These are phyloP conservation scores for Flammula alnicola DNA, from an alignment of 1,284 basidiomycete species.

Conservation along the genomic window DNA sequence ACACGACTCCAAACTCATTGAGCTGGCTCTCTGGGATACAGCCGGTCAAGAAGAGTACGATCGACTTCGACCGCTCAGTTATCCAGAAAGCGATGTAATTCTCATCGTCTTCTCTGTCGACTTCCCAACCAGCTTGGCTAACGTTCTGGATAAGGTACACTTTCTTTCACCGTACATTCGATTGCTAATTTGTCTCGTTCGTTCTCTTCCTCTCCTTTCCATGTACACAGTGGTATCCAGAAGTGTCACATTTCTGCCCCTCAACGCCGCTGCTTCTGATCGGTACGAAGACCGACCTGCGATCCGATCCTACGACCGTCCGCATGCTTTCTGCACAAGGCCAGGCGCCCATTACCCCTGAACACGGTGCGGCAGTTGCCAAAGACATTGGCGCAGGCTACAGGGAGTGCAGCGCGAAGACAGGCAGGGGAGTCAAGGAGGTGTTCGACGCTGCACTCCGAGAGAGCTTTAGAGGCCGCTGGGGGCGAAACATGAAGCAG, in stretches of 20 bases:
- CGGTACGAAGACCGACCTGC: slow-evolving; percentile 92
- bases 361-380: slow-evolving; percentile 82
- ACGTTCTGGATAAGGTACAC: slow-evolving; percentile 90
- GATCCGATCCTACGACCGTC: slow-evolving; percentile 85
- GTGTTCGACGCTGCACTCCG: slow-evolving; percentile 91
- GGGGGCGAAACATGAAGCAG: slow-evolving; percentile 76
- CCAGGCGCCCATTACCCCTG: slow-evolving; percentile 79
- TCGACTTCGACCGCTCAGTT: slow-evolving; percentile 90
- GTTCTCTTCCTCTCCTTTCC: slow-evolving; percentile 5
- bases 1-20: slow-evolving; percentile 89
- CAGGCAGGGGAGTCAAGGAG: slow-evolving; percentile 86
- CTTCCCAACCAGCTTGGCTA: slow-evolving; percentile 92
- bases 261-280: slow-evolving; percentile 92
- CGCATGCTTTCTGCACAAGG: slow-evolving; percentile 95
- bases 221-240: slow-evolving; percentile 86
- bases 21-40: slow-evolving; percentile 97
- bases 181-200: neutral
- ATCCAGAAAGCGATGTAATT: slow-evolving; percentile 96
- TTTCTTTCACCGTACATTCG: slow-evolving; percentile 1
- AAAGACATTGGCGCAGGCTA: slow-evolving; percentile 96
- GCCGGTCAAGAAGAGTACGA: slow-evolving; percentile 99
- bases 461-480: slow-evolving; percentile 82
- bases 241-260: slow-evolving; percentile 97
- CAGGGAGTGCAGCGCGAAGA: slow-evolving; percentile 94
- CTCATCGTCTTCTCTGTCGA: slow-evolving; percentile 97